These are phyloP conservation scores for Triticum monococcum DNA, from an alignment of 176 grass and related monocot genomes.

Conservation along the genomic window DNA sequence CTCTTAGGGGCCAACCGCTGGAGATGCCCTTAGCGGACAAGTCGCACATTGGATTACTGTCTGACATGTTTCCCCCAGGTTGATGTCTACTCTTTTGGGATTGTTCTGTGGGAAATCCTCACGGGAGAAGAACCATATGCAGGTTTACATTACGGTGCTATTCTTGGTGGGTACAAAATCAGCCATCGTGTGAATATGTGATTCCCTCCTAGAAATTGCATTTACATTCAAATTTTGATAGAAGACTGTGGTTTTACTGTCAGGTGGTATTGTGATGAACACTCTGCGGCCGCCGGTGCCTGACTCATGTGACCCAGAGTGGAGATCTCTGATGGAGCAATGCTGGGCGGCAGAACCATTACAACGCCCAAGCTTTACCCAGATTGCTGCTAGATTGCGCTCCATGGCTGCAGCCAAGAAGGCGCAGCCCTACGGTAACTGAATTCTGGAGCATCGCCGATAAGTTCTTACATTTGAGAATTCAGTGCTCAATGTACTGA, in stretches of 20 bases:
- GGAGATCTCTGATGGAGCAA: conserved; percentile 93
- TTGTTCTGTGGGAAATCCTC: conserved; percentile 94
- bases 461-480: too few relatives aligned
- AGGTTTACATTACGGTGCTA: conserved; percentile 87
- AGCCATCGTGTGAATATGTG: neutral
- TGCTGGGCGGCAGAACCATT: conserved; percentile 91
- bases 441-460: too few relatives aligned
- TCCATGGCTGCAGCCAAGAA: conserved; percentile 73
- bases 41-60: conserved; percentile 14
- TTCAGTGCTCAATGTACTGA: too few relatives aligned
- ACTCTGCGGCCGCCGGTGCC: conserved; percentile 79
- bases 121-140: conserved; percentile 94
- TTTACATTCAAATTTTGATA: neutral
- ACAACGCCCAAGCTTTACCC: conserved; percentile 69
- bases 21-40: too few relatives aligned
- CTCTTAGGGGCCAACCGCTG: too few relatives aligned
- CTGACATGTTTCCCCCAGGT: conserved; percentile 43
- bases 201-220: neutral
- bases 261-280: conserved; percentile 91
- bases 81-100: conserved; percentile 95
- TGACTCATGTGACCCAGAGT: conserved; percentile 72
- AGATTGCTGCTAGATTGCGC: conserved; percentile 63
- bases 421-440: conserved; percentile 33
- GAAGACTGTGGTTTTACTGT: neutral
- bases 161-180: conserved; percentile 65